Evolutionary conservation across 1,284 basidiomycete species (phyloP).

Genomic region (Fomitopsis pinicola): DNA sequence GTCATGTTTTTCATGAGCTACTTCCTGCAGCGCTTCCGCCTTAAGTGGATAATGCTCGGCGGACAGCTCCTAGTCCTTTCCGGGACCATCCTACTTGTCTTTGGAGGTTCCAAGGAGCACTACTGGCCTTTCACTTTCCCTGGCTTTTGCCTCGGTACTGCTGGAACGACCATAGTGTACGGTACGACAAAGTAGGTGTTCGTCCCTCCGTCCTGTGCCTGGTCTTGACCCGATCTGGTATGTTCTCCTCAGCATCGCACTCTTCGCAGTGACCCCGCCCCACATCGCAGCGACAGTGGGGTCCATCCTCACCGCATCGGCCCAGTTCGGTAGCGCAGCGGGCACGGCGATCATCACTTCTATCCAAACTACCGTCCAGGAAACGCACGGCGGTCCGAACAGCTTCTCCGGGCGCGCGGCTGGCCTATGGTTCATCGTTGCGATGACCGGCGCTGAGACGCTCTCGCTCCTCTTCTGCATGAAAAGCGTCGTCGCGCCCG

Average conservation of each 20-base stretch:
- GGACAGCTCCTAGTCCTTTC: constrained; percentile 10
- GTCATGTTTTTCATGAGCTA: background rate
- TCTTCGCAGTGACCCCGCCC: constrained; percentile 18
- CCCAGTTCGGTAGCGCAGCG: constrained; percentile 19
- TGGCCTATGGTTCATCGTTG: constrained; percentile 17
- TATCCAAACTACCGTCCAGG: constrained; percentile 18
- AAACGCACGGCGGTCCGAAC: constrained; percentile 8
- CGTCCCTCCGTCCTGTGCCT: background rate
- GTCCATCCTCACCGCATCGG: constrained; percentile 21
- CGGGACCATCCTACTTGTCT: constrained; percentile 11
- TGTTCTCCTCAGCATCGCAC: constrained; percentile 12
- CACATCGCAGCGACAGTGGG: constrained; percentile 19
- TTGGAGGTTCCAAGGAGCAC: constrained; percentile 9
- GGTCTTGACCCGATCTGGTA: background rate
- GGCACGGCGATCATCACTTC: constrained; percentile 17
- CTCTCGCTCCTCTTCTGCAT: constrained; percentile 3
- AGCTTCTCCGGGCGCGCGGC: constrained; percentile 10
- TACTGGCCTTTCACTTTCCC: constrained; percentile 22
- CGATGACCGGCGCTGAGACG: background rate
- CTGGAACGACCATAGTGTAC: constrained; percentile 17
- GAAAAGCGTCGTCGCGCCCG: constrained; percentile 1
- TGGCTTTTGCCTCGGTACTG: constrained; percentile 18
- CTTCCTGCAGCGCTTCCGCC: background rate
- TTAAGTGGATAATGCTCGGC: constrained; percentile 13
- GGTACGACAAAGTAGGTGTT: constrained; percentile 13